phyloP scores from a whole-genome alignment of 208 protist species.

The Acanthamoeba royreba region DNA sequence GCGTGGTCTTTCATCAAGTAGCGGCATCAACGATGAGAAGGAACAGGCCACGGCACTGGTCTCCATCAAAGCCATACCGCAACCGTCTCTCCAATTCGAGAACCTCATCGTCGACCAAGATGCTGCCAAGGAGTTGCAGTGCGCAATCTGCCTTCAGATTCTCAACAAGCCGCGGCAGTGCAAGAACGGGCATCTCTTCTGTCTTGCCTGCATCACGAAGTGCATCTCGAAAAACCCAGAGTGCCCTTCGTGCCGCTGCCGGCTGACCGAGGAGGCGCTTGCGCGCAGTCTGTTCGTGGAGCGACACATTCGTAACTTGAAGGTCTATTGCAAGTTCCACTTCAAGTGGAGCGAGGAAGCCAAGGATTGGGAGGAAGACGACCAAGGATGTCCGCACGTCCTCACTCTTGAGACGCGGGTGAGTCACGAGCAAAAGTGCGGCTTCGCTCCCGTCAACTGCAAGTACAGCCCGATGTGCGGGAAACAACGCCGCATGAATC shows the following conservation, averaged over 20 bases:
- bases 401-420: conserved; percentile 4
- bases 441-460: conserved; percentile 52
- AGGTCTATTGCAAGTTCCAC: conserved; percentile 65
- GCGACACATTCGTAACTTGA: conserved; percentile 48
- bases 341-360: conserved; percentile 43
- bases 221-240: conserved; percentile 46
- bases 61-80: neutral
- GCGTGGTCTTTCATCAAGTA: too few species aligned
- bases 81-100: conserved; percentile 42
- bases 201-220: conserved; percentile 39
- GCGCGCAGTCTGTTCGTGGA: conserved; percentile 59
- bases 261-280: conserved; percentile 26
- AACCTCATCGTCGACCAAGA: conserved; percentile 58
- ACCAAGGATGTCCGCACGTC: conserved; percentile 47
- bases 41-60: neutral
- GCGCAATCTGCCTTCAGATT: conserved; percentile 60
- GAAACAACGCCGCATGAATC: neutral
- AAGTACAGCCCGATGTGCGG: conserved; percentile 35
- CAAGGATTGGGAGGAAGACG: conserved; percentile 51
- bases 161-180: conserved; percentile 59
- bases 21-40: neutral
- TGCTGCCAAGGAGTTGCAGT: conserved; percentile 52
- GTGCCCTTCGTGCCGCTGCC: conserved; percentile 55
- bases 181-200: conserved; percentile 63
- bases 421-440: conserved; percentile 45